Percentiles rank a stretch among this genome's conserved stretches.
Evolutionary conservation across 345 rosid species (phyloP).

Genomic region (Euphorbia lathyris): DNA sequence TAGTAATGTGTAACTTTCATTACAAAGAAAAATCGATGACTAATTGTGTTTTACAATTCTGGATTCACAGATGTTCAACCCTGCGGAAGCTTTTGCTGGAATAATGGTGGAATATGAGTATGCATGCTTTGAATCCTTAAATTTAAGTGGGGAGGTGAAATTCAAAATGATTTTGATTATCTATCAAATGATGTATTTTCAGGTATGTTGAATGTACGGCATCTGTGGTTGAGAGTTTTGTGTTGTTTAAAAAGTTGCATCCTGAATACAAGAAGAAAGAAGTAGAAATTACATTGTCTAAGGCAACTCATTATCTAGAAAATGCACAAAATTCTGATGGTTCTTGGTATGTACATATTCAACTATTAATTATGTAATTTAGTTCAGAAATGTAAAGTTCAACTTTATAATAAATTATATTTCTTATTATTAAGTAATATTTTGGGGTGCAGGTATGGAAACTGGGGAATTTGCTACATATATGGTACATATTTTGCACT

Average conservation of each 20-base stretch:
- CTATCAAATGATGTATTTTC: not conserved
- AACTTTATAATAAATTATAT: no score
- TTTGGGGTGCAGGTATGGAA: conserved; percentile 13
- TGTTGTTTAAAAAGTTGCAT: not conserved
- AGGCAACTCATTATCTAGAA: conserved; percentile 10
- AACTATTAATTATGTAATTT: not conserved
- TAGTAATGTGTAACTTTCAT: no score
- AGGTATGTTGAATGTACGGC: conserved; percentile 14
- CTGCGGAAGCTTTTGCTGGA: conserved; percentile 9
- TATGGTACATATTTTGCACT: conserved; percentile 17
- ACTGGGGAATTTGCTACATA: conserved; percentile 22
- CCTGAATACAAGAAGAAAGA: conserved; percentile 12
- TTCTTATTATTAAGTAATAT: not conserved
- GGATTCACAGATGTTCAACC: conserved; percentile 8
- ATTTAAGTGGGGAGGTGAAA: no score
- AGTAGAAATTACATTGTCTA: not conserved
- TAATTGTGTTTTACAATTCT: no score
- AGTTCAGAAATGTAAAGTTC: no score
- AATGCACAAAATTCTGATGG: conserved; percentile 12
- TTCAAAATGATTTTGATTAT: no score
- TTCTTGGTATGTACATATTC: conserved; percentile 8
- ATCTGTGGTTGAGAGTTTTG: conserved; percentile 3
- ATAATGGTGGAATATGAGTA: conserved; percentile 14
- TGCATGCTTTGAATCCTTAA: not conserved
- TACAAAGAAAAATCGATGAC: no score